phyloP scores from a whole-genome alignment of 257 asterid species.

The Petunia secreta region DNA sequence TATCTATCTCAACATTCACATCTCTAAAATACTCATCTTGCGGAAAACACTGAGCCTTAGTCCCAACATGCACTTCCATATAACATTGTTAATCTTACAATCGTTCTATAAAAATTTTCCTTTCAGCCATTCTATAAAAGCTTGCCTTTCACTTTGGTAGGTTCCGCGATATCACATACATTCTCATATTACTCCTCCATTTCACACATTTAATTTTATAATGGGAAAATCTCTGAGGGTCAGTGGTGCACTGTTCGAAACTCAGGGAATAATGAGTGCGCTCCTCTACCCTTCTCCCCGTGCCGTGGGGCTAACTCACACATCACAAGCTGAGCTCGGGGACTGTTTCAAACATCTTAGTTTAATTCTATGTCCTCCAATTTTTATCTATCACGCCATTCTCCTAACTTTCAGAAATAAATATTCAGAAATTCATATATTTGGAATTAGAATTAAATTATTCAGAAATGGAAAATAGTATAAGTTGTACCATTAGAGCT shows the following conservation, averaged over 20 bases:
- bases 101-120: neutral
- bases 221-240: too few relatives aligned
- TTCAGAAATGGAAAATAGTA: neutral
- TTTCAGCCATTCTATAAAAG: neutral
- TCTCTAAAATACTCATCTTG: too few relatives aligned
- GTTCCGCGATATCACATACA: neutral
- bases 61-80: neutral
- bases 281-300: too few relatives aligned
- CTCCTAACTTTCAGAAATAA: neutral
- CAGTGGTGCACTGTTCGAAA: too few relatives aligned
- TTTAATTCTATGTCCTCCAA: neutral
- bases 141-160: neutral
- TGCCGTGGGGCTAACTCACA: too few relatives aligned
- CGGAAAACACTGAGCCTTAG: too few relatives aligned
- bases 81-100: neutral
- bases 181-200: neutral
- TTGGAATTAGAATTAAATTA: neutral
- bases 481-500: conserved; percentile 58
- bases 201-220: neutral
- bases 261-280: too few relatives aligned
- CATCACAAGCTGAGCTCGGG: too few relatives aligned
- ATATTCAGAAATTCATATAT: neutral
- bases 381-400: neutral
- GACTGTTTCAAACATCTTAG: neutral
- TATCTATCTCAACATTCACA: too few relatives aligned